Base-by-base conservation (phyloP, 129 eudicot genomes). In the Dittrichia graveolens region DNA sequence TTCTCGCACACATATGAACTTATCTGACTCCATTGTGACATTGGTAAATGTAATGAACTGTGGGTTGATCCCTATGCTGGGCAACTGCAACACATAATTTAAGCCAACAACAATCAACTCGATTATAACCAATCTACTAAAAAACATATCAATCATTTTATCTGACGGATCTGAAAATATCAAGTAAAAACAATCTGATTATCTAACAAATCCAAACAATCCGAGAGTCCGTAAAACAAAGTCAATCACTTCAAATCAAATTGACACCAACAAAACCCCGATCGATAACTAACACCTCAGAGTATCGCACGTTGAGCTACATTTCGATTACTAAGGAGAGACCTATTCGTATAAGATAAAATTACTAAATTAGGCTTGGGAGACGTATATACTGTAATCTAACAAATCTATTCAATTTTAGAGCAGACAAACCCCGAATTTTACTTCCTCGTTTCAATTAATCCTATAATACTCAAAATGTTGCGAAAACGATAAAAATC, bases 11-110 rank as follows among this genome's bases (percentile, higher is more conserved):
- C 98, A 92, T 72, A 92, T 89, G 67, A 79, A 92, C 85, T 89
- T 94, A 68, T 94, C 98, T 2, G 98, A 94, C 82, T 94, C 98
- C 98, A 94, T 94, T 2, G 98, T 94, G 41, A 94, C 98, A 86
- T 94, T 88, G 5, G 96, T 90, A 43, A 94, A 94, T 9, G 98
- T 94, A 61, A 94, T 90, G 80, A 94, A 94, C 85, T 94, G 98
- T 5, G 84, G 86, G 74, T 82, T 94, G 81, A 94, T 88, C 77
- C 98, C 98, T 56, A 94, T 69, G 82, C 97, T 94, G 44, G 92
- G 83, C 85, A 94, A 75, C 98, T 94, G 92, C 84, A 89, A 74
- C 69, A 61, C 74, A 70, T 42, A 56, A 76, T 12, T 71, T 13
- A 39, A 54, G 47, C 34, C 13, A 65, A 65, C 43, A 61, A 38